Percentiles rank a stretch among this genome's conserved stretches.
Conservation (phyloP, 2,329 filamentous ascomycete genomes). For the Hypoxylon sp. region DNA sequence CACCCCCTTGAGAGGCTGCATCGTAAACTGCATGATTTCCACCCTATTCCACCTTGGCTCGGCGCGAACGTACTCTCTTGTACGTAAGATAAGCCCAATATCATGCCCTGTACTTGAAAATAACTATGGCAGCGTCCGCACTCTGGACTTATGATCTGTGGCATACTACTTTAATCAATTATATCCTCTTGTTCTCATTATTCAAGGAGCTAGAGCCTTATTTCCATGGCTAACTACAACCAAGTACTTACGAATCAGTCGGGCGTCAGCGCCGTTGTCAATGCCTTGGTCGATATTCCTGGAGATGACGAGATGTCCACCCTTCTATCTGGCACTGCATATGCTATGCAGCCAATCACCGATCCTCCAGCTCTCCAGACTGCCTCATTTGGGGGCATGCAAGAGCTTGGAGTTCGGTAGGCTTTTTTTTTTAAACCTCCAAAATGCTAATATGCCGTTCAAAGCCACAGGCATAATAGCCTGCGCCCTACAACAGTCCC, state of each 20-base stretch:
- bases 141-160: no score
- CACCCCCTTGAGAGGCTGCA: background rate
- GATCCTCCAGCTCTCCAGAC: background rate
- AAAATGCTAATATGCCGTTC: no score
- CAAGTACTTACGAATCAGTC: slow-evolving; percentile 14
- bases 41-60: slow-evolving; percentile 19
- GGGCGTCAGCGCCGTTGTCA: background rate
- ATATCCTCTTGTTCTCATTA: background rate
- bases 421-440: slow-evolving; percentile 19
- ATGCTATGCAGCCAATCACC: slow-evolving; percentile 3
- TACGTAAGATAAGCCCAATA: background rate
- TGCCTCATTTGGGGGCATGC: background rate
- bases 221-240: slow-evolving; percentile 23
- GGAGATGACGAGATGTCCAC: background rate
- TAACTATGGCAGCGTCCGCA: slow-evolving; percentile 2
- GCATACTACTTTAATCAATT: background rate
- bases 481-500: background rate
- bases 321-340: background rate
- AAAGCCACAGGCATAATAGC: no score
- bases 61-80: slow-evolving; percentile 3
- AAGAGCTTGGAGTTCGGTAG: slow-evolving; percentile 17
- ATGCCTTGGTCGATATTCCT: background rate
- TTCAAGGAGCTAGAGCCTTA: background rate
- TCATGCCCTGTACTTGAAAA: slow-evolving; percentile 1
- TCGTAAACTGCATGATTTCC: background rate